Evolutionary conservation across 2,329 filamentous ascomycete genomes (phyloP).

Genomic region (Apiospora rasikravindrae): DNA sequence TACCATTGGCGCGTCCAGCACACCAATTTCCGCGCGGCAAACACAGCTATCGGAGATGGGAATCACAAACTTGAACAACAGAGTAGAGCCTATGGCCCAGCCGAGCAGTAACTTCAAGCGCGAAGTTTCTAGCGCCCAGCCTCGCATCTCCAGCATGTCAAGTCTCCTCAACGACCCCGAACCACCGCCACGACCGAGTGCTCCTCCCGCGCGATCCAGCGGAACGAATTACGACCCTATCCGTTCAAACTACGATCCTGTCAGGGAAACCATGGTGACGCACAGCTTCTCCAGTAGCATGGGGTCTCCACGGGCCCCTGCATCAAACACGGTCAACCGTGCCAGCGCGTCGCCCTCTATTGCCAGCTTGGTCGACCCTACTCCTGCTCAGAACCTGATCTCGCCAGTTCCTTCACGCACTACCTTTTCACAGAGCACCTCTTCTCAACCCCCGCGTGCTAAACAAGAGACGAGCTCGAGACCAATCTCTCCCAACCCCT

Average conservation of each 20-base stretch:
- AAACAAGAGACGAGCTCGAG: constrained; percentile 44
- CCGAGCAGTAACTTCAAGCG: constrained; percentile 52
- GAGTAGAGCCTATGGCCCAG: constrained; percentile 45
- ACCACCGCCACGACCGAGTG: constrained; percentile 50
- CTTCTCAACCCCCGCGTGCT: constrained; percentile 37
- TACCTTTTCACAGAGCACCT: constrained; percentile 38
- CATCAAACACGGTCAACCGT: constrained; percentile 58
- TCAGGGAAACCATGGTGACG: constrained; percentile 64
- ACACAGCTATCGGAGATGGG: constrained; percentile 48
- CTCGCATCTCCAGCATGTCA: constrained; percentile 47
- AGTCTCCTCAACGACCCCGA: constrained; percentile 60
- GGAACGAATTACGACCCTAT: constrained; percentile 91
- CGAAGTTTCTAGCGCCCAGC: constrained; percentile 51
- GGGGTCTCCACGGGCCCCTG: constrained; percentile 56
- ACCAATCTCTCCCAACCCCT: constrained; percentile 49
- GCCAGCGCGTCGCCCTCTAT: constrained; percentile 93
- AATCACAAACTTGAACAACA: constrained; percentile 25
- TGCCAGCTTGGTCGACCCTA: constrained; percentile 83
- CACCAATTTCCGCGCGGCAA: constrained; percentile 40
- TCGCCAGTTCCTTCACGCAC: constrained; percentile 46
- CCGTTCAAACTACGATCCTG: constrained; percentile 72
- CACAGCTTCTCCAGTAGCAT: constrained; percentile 46
- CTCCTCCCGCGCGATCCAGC: constrained; percentile 63
- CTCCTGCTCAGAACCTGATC: constrained; percentile 45
- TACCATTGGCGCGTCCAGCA: constrained; percentile 19